Percentiles rank a stretch among this genome's conserved stretches.
phyloP scores from a whole-genome alignment of 1,284 basidiomycete species.

The Cryptococcus floricola region DNA sequence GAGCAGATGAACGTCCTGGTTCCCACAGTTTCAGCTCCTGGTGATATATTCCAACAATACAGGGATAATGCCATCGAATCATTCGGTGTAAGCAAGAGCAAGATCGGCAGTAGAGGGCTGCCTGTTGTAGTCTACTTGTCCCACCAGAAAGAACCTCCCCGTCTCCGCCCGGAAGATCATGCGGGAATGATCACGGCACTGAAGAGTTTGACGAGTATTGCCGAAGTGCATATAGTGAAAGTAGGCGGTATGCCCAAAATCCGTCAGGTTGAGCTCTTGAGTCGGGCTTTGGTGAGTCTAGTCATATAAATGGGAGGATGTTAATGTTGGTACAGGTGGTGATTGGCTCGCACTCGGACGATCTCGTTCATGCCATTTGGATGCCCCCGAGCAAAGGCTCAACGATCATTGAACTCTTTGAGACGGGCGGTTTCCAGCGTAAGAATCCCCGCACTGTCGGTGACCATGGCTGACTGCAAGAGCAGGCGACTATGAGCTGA shows the following conservation, averaged over 20 bases:
- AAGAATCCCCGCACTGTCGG: conserved; percentile 5
- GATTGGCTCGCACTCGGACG: conserved; percentile 32
- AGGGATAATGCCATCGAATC: conserved; percentile 28
- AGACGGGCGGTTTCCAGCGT: conserved; percentile 29
- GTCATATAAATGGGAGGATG: not conserved
- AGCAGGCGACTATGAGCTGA: conserved; percentile 32
- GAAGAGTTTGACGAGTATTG: conserved; percentile 30
- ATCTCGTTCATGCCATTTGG: conserved; percentile 32
- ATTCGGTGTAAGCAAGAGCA: conserved; percentile 18
- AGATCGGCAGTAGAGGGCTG: conserved; percentile 18
- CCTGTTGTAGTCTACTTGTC: conserved; percentile 43
- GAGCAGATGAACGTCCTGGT: conserved; percentile 41
- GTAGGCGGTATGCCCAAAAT: conserved; percentile 28
- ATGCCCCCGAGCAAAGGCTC: conserved; percentile 28
- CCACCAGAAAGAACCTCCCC: conserved; percentile 25
- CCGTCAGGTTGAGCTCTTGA: conserved; percentile 33
- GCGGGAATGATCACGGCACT: conserved; percentile 31
- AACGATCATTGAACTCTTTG: conserved; percentile 27
- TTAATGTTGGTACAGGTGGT: conserved; percentile 20
- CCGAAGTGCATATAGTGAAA: conserved; percentile 42
- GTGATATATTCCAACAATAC: conserved; percentile 32
- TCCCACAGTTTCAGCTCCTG: conserved; percentile 17
- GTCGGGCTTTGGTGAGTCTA: conserved; percentile 26
- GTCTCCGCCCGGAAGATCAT: conserved; percentile 23
- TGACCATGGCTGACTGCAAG: not conserved